Evolutionary conservation across 768 basidiomycete species (phyloP), one percentile per base, ranked within the genome.

Genomic region (Auriculariales sp.): DNA sequence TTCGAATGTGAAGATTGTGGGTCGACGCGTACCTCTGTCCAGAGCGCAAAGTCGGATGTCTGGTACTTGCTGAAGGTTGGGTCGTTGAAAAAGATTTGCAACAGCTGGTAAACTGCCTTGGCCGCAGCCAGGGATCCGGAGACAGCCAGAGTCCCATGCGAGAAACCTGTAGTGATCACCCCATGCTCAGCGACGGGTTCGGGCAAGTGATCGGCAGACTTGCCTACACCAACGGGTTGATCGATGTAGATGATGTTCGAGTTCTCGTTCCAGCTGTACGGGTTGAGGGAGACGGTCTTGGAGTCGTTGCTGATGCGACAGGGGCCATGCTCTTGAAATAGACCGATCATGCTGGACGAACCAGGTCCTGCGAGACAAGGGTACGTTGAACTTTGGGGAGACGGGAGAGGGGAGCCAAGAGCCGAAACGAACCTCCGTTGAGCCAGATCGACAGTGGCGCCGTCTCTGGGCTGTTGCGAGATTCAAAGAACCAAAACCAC

Each of bases 401-500:
- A 2, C 25, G 22, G 3, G 12, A 3, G 49, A 45, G 7, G n/a
- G 9, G 3, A 25, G 2, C 3, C n/a, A 28, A 30, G 50, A 35
- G 46, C 32, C 17, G 27, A 19, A 4, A 56, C 65, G 54, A 49
- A 69, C 14, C 67, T 27, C 79, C 79, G 59, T 81, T 81, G 52
- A 81, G 74, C 81, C 79, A 81, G 7, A 81, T 65, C 19, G 74
- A 67, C 15, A 83, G 67, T n/a, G 80, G 79, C 0, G 78, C 79
- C 0, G 68, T 77, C 22, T 70, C 70, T 0, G 78, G 71, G 56
- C 77, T 74, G 24, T 74, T 73, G n/a, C 79, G 73, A 0, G 79
- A 71, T 11, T 66, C 78, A 54, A 82, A 82, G 65, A 76, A 81
- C 77, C 78, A 81, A 64, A 80, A 82, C 78, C 75, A 81, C 24